Evolutionary conservation across 1,284 basidiomycete genomes (phyloP).

Genomic region (Malassezia psittaci): DNA sequence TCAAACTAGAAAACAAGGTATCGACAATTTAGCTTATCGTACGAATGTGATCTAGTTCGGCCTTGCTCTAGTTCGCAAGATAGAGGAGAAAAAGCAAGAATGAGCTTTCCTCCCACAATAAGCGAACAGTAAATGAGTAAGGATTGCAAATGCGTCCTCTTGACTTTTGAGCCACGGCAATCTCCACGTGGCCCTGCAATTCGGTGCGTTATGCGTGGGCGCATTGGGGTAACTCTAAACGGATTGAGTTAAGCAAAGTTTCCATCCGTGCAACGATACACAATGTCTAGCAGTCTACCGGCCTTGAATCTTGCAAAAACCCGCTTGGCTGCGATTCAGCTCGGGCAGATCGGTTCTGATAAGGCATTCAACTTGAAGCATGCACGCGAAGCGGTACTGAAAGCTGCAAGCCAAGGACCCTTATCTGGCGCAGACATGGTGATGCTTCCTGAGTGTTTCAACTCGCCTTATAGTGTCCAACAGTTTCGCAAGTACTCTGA

Average conservation of each 20-base stretch:
- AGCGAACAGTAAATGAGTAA: constrained; percentile 19
- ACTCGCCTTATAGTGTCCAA: constrained; percentile 82
- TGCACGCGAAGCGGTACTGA: constrained; percentile 22
- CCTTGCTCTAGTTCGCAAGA: constrained; percentile 19
- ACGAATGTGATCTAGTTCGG: too few species aligned
- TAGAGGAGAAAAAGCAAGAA: constrained; percentile 16
- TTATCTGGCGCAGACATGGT: constrained; percentile 31
- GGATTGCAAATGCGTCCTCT: not conserved
- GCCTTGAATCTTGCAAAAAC: constrained; percentile 23
- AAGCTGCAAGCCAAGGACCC: constrained; percentile 14
- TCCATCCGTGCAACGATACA: not conserved
- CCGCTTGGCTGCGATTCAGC: constrained; percentile 37
- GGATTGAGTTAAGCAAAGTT: too few species aligned
- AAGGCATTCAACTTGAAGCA: constrained; percentile 37
- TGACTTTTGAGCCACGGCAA: not conserved
- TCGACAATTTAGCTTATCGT: too few species aligned
- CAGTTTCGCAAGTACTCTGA: constrained; percentile 48
- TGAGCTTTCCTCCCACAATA: constrained; percentile 18
- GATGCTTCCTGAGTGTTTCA: constrained; percentile 76
- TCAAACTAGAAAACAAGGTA: not conserved
- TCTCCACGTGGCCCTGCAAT: too few species aligned
- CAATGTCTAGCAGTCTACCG: constrained; percentile 11
- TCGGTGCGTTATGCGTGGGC: not conserved
- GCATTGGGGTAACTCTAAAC: not conserved
- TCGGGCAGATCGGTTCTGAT: constrained; percentile 36